Conservation (phyloP, 768 basidiomycete species). For the Leccinum pellstonianum region DNA sequence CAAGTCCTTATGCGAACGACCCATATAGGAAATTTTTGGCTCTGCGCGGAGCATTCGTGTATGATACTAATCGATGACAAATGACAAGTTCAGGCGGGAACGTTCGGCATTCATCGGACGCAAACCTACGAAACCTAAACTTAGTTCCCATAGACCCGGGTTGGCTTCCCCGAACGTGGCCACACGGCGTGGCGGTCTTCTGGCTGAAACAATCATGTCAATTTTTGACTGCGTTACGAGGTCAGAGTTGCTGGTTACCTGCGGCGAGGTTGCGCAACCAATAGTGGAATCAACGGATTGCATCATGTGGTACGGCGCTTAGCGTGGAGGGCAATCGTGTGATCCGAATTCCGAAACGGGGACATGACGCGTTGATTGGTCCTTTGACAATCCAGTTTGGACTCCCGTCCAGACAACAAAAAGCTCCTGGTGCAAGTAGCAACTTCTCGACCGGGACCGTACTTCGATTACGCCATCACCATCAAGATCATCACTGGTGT, state of each 20-base stretch:
- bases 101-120: neutral
- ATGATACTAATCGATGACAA: neutral
- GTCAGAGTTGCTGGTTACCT: neutral
- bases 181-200: neutral
- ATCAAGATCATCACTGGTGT: neutral
- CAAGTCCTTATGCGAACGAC: neutral
- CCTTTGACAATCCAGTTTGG: neutral
- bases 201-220: neutral
- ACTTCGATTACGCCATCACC: slow-evolving; percentile 1
- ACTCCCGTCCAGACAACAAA: neutral
- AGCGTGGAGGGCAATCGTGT: neutral
- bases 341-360: neutral
- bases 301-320: neutral
- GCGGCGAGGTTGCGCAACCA: neutral
- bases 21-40: neutral
- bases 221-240: neutral
- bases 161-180: neutral
- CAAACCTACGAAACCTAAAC: neutral
- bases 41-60: neutral
- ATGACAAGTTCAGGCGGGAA: neutral
- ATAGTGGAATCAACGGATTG: neutral
- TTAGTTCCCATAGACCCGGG: neutral
- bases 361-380: neutral
- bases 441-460: neutral
- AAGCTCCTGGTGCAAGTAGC: neutral